Percentiles rank a stretch among this genome's conserved stretches.
Evolutionary conservation across 2,329 filamentous ascomycete species (phyloP).

Genomic region (Aspergillus aculeatinus): DNA sequence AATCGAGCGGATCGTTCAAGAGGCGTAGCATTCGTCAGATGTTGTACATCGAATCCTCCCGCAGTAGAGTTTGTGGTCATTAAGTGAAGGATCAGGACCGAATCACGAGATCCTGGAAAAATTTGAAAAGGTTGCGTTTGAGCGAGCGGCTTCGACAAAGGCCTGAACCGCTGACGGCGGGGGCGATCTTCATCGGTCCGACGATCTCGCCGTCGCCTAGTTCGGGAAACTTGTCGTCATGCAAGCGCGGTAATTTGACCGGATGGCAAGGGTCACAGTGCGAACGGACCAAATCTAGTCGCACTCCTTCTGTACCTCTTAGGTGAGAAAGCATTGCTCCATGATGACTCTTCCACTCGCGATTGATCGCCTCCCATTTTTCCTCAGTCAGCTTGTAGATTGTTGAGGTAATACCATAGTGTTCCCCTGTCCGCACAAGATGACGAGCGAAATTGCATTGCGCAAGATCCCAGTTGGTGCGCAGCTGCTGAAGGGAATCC

Average conservation of each 20-base stretch:
- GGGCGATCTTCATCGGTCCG: constrained; percentile 72
- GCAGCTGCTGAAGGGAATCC: constrained; percentile 62
- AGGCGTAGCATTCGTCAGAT: constrained; percentile 20
- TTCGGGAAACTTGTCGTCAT: constrained; percentile 76
- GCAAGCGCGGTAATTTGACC: constrained; percentile 45
- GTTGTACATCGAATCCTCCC: constrained; percentile 26
- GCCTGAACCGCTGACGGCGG: constrained; percentile 41
- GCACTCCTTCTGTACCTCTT: constrained; percentile 33
- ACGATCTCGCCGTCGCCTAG: constrained; percentile 91
- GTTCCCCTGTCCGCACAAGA: constrained; percentile 80
- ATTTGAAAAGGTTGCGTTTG: constrained; percentile 46
- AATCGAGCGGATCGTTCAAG: constrained; percentile 21
- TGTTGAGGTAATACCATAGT: constrained; percentile 86
- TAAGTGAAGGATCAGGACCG: constrained; percentile 25
- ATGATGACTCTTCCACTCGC: constrained; percentile 69
- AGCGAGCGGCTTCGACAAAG: constrained; percentile 41
- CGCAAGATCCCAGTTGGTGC: constrained; percentile 78
- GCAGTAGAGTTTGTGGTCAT: constrained; percentile 29
- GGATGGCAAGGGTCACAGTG: constrained; percentile 50
- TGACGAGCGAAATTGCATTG: constrained; percentile 87
- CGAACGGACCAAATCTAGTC: constrained; percentile 40
- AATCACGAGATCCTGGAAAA: constrained; percentile 45
- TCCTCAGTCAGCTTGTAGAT: constrained; percentile 81
- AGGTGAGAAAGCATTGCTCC: constrained; percentile 61
- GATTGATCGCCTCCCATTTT: constrained; percentile 83